phyloP scores from a whole-genome alignment of 306 rosid species.

The Medicago truncatula region MtrunA17r5.0-ANR NC_053049.1:42105501-42106000 shows the following conservation, averaged over 20 bases:
- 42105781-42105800: slow-evolving; percentile 30
- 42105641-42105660: background rate
- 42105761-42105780: slow-evolving; percentile 55
- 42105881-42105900: too few relatives aligned
- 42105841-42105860: background rate
- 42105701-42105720: slow-evolving; percentile 68
- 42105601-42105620: slow-evolving; percentile 21
- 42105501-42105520: slow-evolving; percentile 10
- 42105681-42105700: slow-evolving; percentile 64
- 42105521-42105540: slow-evolving; percentile 34
- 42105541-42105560: background rate
- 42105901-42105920: too few relatives aligned
- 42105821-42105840: background rate
- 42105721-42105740: slow-evolving; percentile 73
- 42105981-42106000: too few relatives aligned
- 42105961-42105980: too few relatives aligned
- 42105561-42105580: slow-evolving; percentile 44
- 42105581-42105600: slow-evolving; percentile 42
- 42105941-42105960: too few relatives aligned
- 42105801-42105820: slow-evolving; percentile 1
- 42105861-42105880: background rate
- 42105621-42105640: slow-evolving; percentile 41
- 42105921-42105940: too few relatives aligned
- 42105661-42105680: slow-evolving; percentile 17
- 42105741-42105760: slow-evolving; percentile 66